Percentiles rank a stretch among this genome's conserved stretches.
Conservation (phyloP, 2,329 filamentous ascomycete species). For the Dactylellina parvicollis region DNA sequence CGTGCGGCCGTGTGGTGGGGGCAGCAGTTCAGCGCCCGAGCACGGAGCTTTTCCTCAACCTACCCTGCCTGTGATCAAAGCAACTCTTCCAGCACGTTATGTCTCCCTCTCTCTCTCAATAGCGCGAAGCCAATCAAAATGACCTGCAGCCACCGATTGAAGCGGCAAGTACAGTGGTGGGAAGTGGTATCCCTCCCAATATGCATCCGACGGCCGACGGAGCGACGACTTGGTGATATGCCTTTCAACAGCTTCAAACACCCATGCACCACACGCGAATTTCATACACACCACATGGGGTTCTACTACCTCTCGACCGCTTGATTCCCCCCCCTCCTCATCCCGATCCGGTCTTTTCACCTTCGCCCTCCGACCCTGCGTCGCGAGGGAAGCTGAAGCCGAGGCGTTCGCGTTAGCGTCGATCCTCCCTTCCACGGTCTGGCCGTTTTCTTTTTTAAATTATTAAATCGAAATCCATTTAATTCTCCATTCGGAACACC, state of each 20-base stretch:
- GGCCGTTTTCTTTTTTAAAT: slow-evolving; percentile 39
- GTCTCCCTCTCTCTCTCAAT: neutral
- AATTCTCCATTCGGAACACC: slow-evolving; percentile 43
- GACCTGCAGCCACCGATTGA: slow-evolving; percentile 25
- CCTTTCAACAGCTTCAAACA: neutral
- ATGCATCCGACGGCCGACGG: slow-evolving; percentile 37
- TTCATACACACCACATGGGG: neutral
- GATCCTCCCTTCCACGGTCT: slow-evolving; percentile 23
- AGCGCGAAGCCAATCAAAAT: slow-evolving; percentile 10
- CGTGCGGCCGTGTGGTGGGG: slow-evolving; percentile 1
- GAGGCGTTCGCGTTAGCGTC: slow-evolving; percentile 7
- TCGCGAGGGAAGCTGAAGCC: neutral
- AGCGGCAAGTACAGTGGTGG: slow-evolving; percentile 19
- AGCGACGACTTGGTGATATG: slow-evolving; percentile 16
- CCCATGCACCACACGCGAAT: neutral
- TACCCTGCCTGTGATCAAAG: neutral
- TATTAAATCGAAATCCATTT: slow-evolving; percentile 13
- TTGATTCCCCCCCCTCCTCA: neutral
- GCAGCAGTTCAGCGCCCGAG: slow-evolving; percentile 22
- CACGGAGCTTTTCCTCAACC: slow-evolving; percentile 30
- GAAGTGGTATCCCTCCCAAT: neutral
- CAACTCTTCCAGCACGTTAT: slow-evolving; percentile 7
- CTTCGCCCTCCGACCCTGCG: too few relatives aligned
- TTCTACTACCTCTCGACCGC: neutral
- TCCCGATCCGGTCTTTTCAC: slow-evolving; percentile 1